Conservation (phyloP, 148 eudicot genomes). For the Hydrangea macrophylla region DNA sequence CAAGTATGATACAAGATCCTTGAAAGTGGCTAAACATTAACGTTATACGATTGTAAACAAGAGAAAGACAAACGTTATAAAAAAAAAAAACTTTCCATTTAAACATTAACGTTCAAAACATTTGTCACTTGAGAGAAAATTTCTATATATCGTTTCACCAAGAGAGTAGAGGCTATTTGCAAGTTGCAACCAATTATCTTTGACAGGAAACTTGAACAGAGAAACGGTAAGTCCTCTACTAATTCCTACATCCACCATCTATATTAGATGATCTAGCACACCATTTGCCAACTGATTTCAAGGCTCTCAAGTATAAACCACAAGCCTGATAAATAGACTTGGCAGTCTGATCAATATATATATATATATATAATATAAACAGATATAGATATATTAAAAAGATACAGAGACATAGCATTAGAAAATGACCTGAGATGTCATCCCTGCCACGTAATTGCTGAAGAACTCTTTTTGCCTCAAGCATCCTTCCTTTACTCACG, state of each 20-base stretch:
- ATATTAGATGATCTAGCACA: background rate
- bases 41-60: background rate
- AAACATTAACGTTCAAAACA: too few relatives aligned
- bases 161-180: too few relatives aligned
- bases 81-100: too few relatives aligned
- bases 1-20: background rate
- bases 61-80: background rate
- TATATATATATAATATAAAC: too few relatives aligned
- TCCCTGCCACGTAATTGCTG: conserved; percentile 73
- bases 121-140: too few relatives aligned
- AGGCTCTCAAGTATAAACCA: background rate
- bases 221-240: background rate
- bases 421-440: conserved; percentile 68
- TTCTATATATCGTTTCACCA: too few relatives aligned
- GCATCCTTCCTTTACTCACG: conserved; percentile 88
- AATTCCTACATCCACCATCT: background rate
- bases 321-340: background rate
- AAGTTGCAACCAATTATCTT: too few relatives aligned
- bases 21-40: background rate
- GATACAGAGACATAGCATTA: background rate
- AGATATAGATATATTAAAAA: background rate
- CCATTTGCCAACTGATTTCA: conserved; percentile 1
- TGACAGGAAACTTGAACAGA: too few relatives aligned
- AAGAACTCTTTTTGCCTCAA: conserved; percentile 79
- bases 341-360: background rate